Percentiles rank a stretch among this genome's conserved stretches.
phyloP scores from a whole-genome alignment of 352 stramenopile species.

The Saprolegnia diclina region DNA sequence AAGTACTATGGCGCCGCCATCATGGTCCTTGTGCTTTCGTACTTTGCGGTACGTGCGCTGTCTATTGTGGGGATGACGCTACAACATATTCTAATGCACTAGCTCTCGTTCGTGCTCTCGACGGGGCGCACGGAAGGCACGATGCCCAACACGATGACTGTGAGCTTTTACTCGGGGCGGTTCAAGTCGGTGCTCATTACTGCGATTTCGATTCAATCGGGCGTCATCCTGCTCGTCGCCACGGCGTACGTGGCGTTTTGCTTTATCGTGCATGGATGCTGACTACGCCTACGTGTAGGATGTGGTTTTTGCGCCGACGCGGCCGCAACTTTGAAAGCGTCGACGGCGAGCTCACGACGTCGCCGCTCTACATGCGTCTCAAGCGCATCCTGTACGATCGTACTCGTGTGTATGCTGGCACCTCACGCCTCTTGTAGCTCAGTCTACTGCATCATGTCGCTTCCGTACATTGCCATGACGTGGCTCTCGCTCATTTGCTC shows the following conservation, averaged over 20 bases:
- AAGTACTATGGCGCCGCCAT: conserved; percentile 4
- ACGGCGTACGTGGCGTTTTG: conserved; percentile 12
- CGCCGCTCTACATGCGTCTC: conserved; percentile 46
- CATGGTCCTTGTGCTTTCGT: neutral
- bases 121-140: neutral
- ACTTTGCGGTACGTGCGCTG: conserved; percentile 4
- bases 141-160: neutral
- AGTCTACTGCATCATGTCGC: conserved; percentile 43
- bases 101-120: neutral
- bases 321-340: conserved; percentile 51
- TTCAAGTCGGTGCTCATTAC: conserved; percentile 13
- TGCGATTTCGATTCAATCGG: conserved; percentile 8
- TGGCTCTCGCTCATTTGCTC: neutral
- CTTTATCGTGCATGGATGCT: no score
- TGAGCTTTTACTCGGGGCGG: conserved; percentile 18
- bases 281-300: neutral
- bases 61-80: neutral
- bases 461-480: conserved; percentile 34
- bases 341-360: conserved; percentile 43
- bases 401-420: conserved; percentile 30
- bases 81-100: neutral
- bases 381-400: conserved; percentile 50
- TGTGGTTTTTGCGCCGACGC: conserved; percentile 34
- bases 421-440: conserved; percentile 30
- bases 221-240: neutral